Percentiles rank a stretch among this genome's conserved stretches.
These are phyloP conservation scores for Solanum habrochaites DNA, from an alignment of 257 asterid genomes.

Conservation along the genomic window DNA sequence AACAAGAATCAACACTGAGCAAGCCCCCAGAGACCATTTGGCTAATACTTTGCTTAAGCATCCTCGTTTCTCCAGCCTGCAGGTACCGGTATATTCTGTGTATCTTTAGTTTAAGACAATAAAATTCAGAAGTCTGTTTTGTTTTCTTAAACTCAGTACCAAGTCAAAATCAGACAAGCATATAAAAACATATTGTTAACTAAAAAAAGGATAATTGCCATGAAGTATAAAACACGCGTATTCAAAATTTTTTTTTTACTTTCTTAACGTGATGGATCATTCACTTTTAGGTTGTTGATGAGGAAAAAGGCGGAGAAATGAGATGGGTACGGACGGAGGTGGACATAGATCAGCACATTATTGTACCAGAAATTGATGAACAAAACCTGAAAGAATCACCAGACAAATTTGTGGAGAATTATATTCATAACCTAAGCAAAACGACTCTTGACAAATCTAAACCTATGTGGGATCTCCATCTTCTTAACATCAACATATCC, in stretches of 20 bases:
- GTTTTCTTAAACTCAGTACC: too few relatives aligned
- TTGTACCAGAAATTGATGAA: background rate
- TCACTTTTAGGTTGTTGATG: slow-evolving; percentile 6
- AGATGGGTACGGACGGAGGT: slow-evolving; percentile 24
- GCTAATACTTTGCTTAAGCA: background rate
- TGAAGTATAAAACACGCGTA: background rate
- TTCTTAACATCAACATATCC: slow-evolving; percentile 14
- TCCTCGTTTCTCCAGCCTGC: background rate
- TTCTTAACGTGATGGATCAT: background rate
- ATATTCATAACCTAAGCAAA: slow-evolving; percentile 18
- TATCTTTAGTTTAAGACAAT: background rate
- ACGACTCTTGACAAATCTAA: slow-evolving; percentile 15
- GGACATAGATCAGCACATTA: slow-evolving; percentile 15
- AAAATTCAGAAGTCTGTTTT: too few relatives aligned
- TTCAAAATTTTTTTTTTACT: background rate
- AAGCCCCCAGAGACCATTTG: background rate
- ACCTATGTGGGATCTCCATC: slow-evolving; percentile 34
- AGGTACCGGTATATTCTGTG: background rate
- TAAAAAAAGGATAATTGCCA: background rate
- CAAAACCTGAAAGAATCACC: background rate
- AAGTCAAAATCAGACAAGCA: background rate
- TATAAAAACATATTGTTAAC: background rate
- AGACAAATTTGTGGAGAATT: slow-evolving; percentile 21
- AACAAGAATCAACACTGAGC: background rate
- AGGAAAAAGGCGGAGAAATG: slow-evolving; percentile 5